Conservation (phyloP, 73 alveolate genomes). For the Urostyla sp. region DNA sequence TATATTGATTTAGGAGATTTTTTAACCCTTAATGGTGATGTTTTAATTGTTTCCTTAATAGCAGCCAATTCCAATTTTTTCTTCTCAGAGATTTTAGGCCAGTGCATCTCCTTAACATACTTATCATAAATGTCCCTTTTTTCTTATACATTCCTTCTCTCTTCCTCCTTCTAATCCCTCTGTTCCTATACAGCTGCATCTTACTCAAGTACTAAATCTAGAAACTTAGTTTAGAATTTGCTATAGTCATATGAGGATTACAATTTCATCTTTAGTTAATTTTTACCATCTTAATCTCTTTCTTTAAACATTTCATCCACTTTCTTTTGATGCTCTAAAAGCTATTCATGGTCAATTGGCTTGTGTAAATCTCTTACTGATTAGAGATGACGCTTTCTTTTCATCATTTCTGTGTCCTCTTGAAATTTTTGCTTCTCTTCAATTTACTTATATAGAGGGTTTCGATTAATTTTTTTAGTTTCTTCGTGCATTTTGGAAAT, state of each 20-base stretch:
- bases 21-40: slow-evolving; percentile 2
- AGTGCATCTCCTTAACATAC: slow-evolving; percentile 64
- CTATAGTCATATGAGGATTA: slow-evolving; percentile 16
- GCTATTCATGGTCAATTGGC: slow-evolving; percentile 60
- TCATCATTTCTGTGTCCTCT: slow-evolving; percentile 49
- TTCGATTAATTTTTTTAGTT: not conserved
- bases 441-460: slow-evolving; percentile 22
- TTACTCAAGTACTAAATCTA: slow-evolving; percentile 26
- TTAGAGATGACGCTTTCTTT: slow-evolving; percentile 37
- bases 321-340: slow-evolving; percentile 41
- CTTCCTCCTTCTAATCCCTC: slow-evolving; percentile 49
- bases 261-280: slow-evolving; percentile 2
- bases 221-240: slow-evolving; percentile 42
- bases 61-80: slow-evolving; percentile 57
- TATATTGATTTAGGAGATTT: not conserved
- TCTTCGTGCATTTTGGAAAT: not conserved
- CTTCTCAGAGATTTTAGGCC: slow-evolving; percentile 67
- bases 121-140: slow-evolving; percentile 60
- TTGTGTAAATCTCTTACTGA: slow-evolving; percentile 57
- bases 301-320: slow-evolving; percentile 64
- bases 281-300: slow-evolving; percentile 2
- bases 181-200: slow-evolving; percentile 43
- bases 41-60: slow-evolving; percentile 10
- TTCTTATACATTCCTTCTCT: slow-evolving; percentile 27
- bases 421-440: slow-evolving; percentile 34